phyloP scores from a whole-genome alignment of 331 rosid species.

The Phaseolus coccineus region DNA sequence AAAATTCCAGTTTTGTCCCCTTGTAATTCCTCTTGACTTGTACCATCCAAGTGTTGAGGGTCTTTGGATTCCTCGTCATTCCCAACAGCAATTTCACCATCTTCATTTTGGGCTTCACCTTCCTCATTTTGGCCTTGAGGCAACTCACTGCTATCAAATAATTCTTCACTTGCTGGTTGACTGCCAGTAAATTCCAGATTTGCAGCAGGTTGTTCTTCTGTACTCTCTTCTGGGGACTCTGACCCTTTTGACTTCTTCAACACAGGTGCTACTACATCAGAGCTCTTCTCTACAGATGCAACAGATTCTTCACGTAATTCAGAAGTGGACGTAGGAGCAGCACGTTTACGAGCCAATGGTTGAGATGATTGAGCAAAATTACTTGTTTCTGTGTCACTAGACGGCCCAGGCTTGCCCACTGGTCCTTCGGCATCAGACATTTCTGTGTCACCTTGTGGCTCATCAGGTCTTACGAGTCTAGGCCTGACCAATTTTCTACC shows the following conservation, averaged over 20 bases:
- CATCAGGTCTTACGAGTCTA: constrained; percentile 71
- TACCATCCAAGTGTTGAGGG: constrained; percentile 48
- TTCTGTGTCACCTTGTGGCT: constrained; percentile 78
- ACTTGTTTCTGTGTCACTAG: constrained; percentile 62
- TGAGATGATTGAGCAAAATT: constrained; percentile 48
- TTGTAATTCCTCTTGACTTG: constrained; percentile 63
- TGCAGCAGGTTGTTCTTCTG: constrained; percentile 63
- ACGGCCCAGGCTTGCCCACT: constrained; percentile 53
- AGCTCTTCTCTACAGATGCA: constrained; percentile 58
- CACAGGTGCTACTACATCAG: constrained; percentile 62
- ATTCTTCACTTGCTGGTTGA: constrained; percentile 61
- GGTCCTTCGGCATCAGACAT: constrained; percentile 80
- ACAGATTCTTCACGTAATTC: constrained; percentile 72
- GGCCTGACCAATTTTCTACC: constrained; percentile 88
- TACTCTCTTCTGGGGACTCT: constrained; percentile 59
- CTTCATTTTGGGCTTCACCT: constrained; percentile 70
- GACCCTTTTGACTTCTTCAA: constrained; percentile 76
- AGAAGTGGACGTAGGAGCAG: constrained; percentile 65
- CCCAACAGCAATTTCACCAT: constrained; percentile 55
- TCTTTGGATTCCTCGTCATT: constrained; percentile 69
- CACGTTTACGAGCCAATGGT: constrained; percentile 72
- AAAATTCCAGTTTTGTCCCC: constrained; percentile 52
- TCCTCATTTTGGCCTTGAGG: constrained; percentile 74
- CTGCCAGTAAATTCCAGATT: constrained; percentile 56
- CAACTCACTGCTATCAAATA: constrained; percentile 62